Conservation (phyloP, 2,329 filamentous ascomycete genomes). For the Fusarium oligoseptatum region DNA sequence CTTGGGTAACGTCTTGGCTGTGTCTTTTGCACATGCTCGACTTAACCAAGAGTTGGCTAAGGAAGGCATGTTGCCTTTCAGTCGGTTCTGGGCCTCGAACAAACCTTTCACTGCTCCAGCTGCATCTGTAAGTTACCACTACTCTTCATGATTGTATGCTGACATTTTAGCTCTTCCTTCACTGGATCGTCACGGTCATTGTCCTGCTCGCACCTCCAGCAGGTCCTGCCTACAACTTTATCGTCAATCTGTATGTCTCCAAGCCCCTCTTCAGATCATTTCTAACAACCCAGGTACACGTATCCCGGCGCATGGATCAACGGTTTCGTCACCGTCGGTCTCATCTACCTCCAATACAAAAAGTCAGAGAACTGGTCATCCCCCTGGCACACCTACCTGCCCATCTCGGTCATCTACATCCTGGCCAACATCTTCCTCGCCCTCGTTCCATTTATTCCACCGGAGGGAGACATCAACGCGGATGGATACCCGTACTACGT, state of each 20-base stretch:
- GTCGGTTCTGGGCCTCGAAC: conserved; percentile 76
- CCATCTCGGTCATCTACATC: conserved; percentile 62
- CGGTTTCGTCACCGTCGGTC: conserved; percentile 62
- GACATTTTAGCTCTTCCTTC: conserved; percentile 65
- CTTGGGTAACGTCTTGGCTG: conserved; percentile 72
- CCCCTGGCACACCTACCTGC: conserved; percentile 64
- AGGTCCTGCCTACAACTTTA: conserved; percentile 77
- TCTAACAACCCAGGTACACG: conserved; percentile 53
- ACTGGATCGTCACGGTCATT: conserved; percentile 75
- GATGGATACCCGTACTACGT: conserved; percentile 69
- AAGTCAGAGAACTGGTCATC: conserved; percentile 66
- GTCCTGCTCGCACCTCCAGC: conserved; percentile 76
- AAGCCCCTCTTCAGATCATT: fast-evolving
- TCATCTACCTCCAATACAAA: conserved; percentile 65
- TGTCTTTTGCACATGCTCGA: conserved; percentile 70
- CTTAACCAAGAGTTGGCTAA: conserved; percentile 77
- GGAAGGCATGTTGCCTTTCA: conserved; percentile 76
- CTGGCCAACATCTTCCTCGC: conserved; percentile 66
- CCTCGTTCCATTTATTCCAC: conserved; percentile 68
- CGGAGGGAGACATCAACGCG: conserved; percentile 60
- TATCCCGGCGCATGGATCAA: conserved; percentile 69
- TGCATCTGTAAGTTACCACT: conserved; percentile 56
- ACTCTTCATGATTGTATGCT: conserved; percentile 1
- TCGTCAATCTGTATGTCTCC: conserved; percentile 62
- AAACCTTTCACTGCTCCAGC: conserved; percentile 75